Percentiles rank a stretch among this genome's conserved stretches.
Conservation (phyloP, 2,329 filamentous ascomycete species). For the Fusarium burgessii region DNA sequence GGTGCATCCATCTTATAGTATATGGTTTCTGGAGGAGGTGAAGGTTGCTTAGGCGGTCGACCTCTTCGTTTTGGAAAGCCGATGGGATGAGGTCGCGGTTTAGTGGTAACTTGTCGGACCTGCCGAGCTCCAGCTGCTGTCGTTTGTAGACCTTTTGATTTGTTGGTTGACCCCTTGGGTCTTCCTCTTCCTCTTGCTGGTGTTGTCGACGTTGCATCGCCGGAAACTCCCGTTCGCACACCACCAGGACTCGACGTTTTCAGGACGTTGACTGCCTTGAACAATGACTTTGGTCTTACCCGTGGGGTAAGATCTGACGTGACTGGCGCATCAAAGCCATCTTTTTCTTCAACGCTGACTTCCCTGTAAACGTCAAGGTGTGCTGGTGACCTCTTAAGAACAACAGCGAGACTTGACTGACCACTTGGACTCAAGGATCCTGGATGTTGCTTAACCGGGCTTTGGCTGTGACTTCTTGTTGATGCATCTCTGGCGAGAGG, state of each 20-base stretch:
- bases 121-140: slow-evolving; percentile 39
- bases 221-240: slow-evolving; percentile 2
- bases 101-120: slow-evolving; percentile 41
- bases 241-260: slow-evolving; percentile 2
- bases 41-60: slow-evolving; percentile 55
- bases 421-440: slow-evolving; percentile 1
- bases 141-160: slow-evolving; percentile 42
- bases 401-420: slow-evolving; percentile 33
- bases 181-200: slow-evolving; percentile 52
- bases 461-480: slow-evolving; percentile 23
- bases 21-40: slow-evolving; percentile 54
- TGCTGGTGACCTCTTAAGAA: slow-evolving; percentile 34
- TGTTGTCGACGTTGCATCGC: slow-evolving; percentile 17
- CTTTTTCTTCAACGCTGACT: slow-evolving; percentile 11
- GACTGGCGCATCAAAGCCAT: slow-evolving; percentile 17
- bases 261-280: slow-evolving; percentile 2
- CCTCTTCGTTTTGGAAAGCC: slow-evolving; percentile 56
- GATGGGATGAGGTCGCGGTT: slow-evolving; percentile 43
- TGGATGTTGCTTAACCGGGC: slow-evolving; percentile 8
- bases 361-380: slow-evolving; percentile 1
- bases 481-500: slow-evolving; percentile 27
- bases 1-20: slow-evolving; percentile 58
- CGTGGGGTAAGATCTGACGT: slow-evolving; percentile 41
- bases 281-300: slow-evolving; percentile 16
- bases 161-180: slow-evolving; percentile 60